Conservation (phyloP, 192 early-diverging fungal species). For the Polychytrium aggregatum region DNA sequence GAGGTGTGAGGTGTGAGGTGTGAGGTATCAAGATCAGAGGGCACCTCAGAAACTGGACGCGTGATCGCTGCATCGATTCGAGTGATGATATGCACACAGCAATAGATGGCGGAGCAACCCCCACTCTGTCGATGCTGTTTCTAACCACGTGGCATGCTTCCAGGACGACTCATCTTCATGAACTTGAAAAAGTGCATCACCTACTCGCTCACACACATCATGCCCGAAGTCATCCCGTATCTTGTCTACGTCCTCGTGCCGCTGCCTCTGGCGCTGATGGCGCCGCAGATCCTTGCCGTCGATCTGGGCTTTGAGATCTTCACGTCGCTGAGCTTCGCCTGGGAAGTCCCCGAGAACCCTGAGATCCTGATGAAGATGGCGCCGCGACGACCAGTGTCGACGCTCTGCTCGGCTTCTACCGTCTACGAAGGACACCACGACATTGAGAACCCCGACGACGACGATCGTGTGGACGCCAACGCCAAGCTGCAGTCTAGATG, state of each 20-base stretch:
- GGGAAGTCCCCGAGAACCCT: slow-evolving; percentile 72
- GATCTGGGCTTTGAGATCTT: slow-evolving; percentile 94
- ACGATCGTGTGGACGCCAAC: slow-evolving; percentile 1
- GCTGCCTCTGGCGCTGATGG: slow-evolving; percentile 75
- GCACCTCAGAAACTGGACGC: too few relatives aligned
- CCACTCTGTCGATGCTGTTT: neutral
- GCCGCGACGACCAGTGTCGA: slow-evolving; percentile 78
- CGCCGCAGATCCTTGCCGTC: slow-evolving; percentile 80
- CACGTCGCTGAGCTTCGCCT: slow-evolving; percentile 78
- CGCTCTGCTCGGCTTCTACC: too few relatives aligned
- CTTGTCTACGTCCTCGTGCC: slow-evolving; percentile 83
- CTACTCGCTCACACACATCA: slow-evolving; percentile 84
- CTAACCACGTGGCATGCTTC: neutral
- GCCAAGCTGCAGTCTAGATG: slow-evolving; percentile 11
- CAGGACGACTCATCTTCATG: slow-evolving; percentile 70
- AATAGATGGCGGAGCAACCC: too few relatives aligned
- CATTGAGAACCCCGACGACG: slow-evolving; percentile 3
- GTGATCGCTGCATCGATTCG: too few relatives aligned
- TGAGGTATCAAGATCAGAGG: too few relatives aligned
- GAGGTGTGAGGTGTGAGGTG: too few relatives aligned
- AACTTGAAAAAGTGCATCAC: slow-evolving; percentile 93
- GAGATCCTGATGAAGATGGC: slow-evolving; percentile 66
- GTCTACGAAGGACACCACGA: slow-evolving; percentile 7
- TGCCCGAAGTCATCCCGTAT: slow-evolving; percentile 79
- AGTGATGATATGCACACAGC: too few relatives aligned